These are phyloP conservation scores for Calocybe gangraenosa DNA, from an alignment of 768 basidiomycete species.

Conservation along the genomic window DNA sequence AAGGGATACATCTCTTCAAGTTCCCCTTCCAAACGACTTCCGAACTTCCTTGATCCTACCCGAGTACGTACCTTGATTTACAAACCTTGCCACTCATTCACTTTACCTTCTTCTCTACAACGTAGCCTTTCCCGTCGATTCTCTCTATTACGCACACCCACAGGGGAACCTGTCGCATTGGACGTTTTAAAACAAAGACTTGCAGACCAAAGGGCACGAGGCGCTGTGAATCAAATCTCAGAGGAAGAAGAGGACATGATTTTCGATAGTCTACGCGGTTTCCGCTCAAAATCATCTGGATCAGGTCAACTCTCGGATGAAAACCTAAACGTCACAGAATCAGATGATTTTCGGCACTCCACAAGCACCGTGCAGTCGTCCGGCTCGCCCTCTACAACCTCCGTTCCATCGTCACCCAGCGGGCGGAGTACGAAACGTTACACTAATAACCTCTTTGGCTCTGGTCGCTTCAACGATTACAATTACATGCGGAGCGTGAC, in stretches of 20 bases:
- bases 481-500: conserved; percentile 57
- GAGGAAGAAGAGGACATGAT: conserved; percentile 87
- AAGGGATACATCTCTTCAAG: conserved; percentile 43
- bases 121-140: conserved; percentile 77
- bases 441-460: conserved; percentile 85
- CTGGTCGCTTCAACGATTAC: conserved; percentile 74
- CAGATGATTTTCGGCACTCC: conserved; percentile 29
- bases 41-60: conserved; percentile 84
- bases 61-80: conserved; percentile 45
- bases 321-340: conserved; percentile 20
- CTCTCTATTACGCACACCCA: conserved; percentile 66
- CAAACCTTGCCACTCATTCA: conserved; percentile 10
- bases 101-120: conserved; percentile 17
- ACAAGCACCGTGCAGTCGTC: conserved; percentile 30
- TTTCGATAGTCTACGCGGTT: conserved; percentile 60
- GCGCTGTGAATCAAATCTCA: conserved; percentile 62
- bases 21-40: conserved; percentile 73
- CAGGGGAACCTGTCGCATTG: conserved; percentile 62
- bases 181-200: conserved; percentile 63
- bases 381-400: conserved; percentile 25
- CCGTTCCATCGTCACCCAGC: conserved; percentile 41
- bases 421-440: conserved; percentile 61
- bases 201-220: conserved; percentile 72
- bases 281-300: conserved; percentile 30
- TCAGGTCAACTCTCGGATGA: conserved; percentile 32